These are phyloP conservation scores for Kodamaea neixiangensis DNA, from an alignment of 805 yeast genomes.

Conservation along the genomic window DNA sequence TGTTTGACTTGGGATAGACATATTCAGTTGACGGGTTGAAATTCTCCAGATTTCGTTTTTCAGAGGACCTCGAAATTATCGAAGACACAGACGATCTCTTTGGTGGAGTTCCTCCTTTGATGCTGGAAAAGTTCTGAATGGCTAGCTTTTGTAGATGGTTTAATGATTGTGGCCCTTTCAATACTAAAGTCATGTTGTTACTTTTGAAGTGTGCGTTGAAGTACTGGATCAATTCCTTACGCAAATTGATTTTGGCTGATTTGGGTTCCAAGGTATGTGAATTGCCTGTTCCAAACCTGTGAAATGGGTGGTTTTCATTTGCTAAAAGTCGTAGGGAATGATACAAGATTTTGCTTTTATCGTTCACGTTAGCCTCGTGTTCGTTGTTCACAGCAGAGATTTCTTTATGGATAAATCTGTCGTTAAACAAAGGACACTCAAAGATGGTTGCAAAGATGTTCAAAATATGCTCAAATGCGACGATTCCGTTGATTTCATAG, in stretches of 20 bases:
- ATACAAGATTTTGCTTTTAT: constrained; percentile 48
- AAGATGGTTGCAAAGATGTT: constrained; percentile 55
- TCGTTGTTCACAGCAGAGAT: constrained; percentile 66
- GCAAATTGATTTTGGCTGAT: constrained; percentile 30
- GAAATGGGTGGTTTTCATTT: constrained; percentile 51
- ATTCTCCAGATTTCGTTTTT: neutral
- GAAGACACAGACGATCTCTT: neutral
- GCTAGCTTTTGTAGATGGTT: constrained; percentile 57
- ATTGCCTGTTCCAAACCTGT: constrained; percentile 67
- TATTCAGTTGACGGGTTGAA: neutral
- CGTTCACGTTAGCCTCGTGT: constrained; percentile 54
- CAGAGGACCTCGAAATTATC: neutral
- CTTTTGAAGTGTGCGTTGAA: constrained; percentile 45
- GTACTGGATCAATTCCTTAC: constrained; percentile 37
- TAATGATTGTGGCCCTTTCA: constrained; percentile 68
- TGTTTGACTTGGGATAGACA: neutral
- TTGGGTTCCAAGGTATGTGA: constrained; percentile 46
- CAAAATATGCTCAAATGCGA: constrained; percentile 48
- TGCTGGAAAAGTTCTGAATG: constrained; percentile 39
- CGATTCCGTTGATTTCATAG: constrained; percentile 22
- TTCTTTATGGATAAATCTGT: constrained; percentile 47
- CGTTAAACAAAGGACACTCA: constrained; percentile 50
- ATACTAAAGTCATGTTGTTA: constrained; percentile 55
- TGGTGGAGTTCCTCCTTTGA: constrained; percentile 14
- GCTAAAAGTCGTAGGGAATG: constrained; percentile 61